These are phyloP conservation scores for Chaetomium sp. DNA, from an alignment of 2,329 filamentous ascomycete genomes.

Conservation along the genomic window DNA sequence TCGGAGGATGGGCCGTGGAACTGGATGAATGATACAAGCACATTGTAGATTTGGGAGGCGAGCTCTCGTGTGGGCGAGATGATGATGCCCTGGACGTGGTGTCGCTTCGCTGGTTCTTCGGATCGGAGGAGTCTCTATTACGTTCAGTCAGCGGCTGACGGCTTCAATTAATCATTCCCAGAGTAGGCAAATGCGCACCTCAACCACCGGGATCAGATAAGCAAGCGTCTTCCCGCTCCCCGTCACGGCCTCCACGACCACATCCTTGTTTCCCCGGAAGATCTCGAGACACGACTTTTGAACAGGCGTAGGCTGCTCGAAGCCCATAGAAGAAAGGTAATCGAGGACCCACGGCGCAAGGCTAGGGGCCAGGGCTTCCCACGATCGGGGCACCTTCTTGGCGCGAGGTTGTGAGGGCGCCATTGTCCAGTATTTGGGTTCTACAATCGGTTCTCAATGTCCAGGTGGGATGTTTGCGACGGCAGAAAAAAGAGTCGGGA, in stretches of 20 bases:
- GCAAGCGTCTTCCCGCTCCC: slow-evolving; percentile 86
- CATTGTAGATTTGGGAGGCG: slow-evolving; percentile 80
- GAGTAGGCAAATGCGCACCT: slow-evolving; percentile 41
- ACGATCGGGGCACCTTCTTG: slow-evolving; percentile 41
- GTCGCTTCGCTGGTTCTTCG: slow-evolving; percentile 77
- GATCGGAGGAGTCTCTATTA: slow-evolving; percentile 67
- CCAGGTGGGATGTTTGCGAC: neutral
- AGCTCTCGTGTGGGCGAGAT: slow-evolving; percentile 91
- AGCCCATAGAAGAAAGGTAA: slow-evolving; percentile 67
- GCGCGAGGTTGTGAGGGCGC: slow-evolving; percentile 17
- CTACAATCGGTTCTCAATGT: neutral
- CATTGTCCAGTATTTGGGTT: slow-evolving; percentile 9
- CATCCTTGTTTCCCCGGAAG: slow-evolving; percentile 72
- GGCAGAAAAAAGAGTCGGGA: neutral
- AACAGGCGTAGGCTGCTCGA: slow-evolving; percentile 71
- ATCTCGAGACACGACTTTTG: slow-evolving; percentile 74
- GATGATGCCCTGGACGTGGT: slow-evolving; percentile 85
- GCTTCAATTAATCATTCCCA: slow-evolving; percentile 31
- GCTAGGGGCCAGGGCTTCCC: slow-evolving; percentile 63
- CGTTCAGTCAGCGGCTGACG: slow-evolving; percentile 37
- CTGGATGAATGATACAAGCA: slow-evolving; percentile 67
- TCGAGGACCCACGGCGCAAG: slow-evolving; percentile 74
- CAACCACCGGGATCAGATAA: slow-evolving; percentile 44
- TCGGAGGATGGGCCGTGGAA: slow-evolving; percentile 79
- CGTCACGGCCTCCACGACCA: slow-evolving; percentile 77